Evolutionary conservation across 306 rosid genomes (phyloP), one percentile per base, ranked within the genome.

Genomic region (Ormosia semicastrata): DNA sequence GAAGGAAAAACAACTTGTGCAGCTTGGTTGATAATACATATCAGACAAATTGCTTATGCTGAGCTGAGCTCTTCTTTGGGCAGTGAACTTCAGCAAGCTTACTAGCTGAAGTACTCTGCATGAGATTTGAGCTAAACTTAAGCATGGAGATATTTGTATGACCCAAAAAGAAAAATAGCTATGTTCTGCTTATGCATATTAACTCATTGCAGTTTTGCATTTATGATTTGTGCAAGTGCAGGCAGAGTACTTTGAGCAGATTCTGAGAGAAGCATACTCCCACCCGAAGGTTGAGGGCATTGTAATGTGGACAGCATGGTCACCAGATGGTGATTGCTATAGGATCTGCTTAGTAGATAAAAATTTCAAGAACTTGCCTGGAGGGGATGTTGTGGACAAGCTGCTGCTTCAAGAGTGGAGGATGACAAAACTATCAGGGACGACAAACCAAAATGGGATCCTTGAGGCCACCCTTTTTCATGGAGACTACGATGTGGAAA

Each of bases 371-470:
- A 92, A 94, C 89, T 82, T 92, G 63, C 85, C 93, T 0, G 88
- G 90, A 0, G 97, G 98, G 6, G 30, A 87, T 39, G 91, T 89
- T 70, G 94, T 94, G 5, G 98, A 94, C 84, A 92, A 71, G 83
- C 33, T 94, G 5, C 29, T 92, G 5, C 29, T 92, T 37, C 34
- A 6, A 32, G 92, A 91, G 66, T 94, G 93, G 97, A 92, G 90
- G 1, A 39, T 12, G 8, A 49, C 1, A 30, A 6, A 7, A 13
- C 4, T 71, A 30, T 71, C 32, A 53, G 80, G 56, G 12, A 75
- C 3, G 0, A 86, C 87, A 11, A 68, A 86, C 58, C 33, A 59
- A 17, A 50, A 65, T 36, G 73, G 81, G 0, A 17, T 50, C n/a
- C 68, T 65, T 52, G 15, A 65, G 73, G 54, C 65, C 17, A 15